Evolutionary conservation across 129 eudicot species (phyloP).

Genomic region (Calendula officinalis): DNA sequence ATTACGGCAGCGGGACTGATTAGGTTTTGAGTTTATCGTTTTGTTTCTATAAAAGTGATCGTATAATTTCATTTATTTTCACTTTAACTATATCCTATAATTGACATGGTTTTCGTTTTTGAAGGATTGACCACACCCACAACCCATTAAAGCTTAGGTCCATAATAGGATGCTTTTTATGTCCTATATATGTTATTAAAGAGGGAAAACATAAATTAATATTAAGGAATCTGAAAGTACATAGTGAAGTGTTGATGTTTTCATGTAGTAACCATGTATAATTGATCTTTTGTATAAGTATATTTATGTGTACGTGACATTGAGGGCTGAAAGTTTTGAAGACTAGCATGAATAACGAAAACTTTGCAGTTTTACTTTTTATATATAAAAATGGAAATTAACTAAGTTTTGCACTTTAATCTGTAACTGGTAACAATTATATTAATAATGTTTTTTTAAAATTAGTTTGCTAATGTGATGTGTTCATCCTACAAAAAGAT

Average conservation of each 20-base stretch:
- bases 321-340: conserved; percentile 4
- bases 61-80: neutral
- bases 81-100: no score
- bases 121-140: neutral
- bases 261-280: neutral
- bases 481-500: conserved; percentile 4
- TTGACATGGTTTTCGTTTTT: no score
- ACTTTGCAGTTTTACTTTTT: no score
- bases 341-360: no score
- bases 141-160: neutral
- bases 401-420: no score
- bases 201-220: neutral
- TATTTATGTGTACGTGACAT: neutral
- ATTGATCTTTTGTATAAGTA: neutral
- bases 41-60: neutral
- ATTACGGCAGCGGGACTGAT: neutral
- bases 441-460: neutral
- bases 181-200: neutral
- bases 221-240: neutral
- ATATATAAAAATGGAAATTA: neutral
- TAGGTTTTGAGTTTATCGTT: neutral
- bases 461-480: conserved; percentile 11
- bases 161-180: neutral
- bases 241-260: neutral
- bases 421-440: neutral